Base-by-base conservation (phyloP, 2,329 filamentous ascomycete species). In the Chaetomium strumarium region DNA sequence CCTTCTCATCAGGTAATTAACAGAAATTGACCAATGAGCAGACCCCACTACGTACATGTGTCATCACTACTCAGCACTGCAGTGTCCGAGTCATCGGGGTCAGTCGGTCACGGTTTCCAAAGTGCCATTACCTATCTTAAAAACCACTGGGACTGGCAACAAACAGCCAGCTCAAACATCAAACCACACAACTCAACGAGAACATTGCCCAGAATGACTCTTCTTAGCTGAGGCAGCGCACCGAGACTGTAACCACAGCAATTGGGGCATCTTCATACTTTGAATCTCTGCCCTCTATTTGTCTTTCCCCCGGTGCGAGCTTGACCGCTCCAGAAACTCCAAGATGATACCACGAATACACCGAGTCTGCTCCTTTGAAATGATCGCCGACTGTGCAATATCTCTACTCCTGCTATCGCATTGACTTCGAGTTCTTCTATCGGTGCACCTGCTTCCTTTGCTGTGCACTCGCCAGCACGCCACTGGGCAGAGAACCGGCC, bases 291-390 rank as follows among this genome's bases (percentile, higher is more conserved):
- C 51, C 45, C 39, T 41, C 14, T 24, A 20, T n/a, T 24, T 40
- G 16, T 48, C 29, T 33, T 16, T 41, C 41, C 24, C 24, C 24
- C 24, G 24, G 24, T 40, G 31, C 34, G 53, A 57, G 51, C 55
- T 44, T 39, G 47, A 45, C 48, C 30, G 44, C 52, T 54, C 40
- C 6, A 41, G 16, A 55, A 43, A 11, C 36, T 52, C 49, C 63
- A 73, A 72, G 61, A 74, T 73, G 71, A 70, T 71, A 64, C 57
- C 64, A 58, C 69, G 61, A 68, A 70, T 68, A 69, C 62, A 63
- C 41, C 51, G 39, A 52, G 52, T 60, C 42, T 58, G 59, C 56
- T 58, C 56, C 29, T 40, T 52, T 56, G 44, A 49, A 34, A 60
- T 60, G 57, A 56, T 52, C 30, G 51, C 53, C 50, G 51, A 36